A percentile compares a stretch with the other conserved stretches of the same genome.
phyloP scores from a whole-genome alignment of 169 alveolate species.

The Perkinsus marinus region DNA sequence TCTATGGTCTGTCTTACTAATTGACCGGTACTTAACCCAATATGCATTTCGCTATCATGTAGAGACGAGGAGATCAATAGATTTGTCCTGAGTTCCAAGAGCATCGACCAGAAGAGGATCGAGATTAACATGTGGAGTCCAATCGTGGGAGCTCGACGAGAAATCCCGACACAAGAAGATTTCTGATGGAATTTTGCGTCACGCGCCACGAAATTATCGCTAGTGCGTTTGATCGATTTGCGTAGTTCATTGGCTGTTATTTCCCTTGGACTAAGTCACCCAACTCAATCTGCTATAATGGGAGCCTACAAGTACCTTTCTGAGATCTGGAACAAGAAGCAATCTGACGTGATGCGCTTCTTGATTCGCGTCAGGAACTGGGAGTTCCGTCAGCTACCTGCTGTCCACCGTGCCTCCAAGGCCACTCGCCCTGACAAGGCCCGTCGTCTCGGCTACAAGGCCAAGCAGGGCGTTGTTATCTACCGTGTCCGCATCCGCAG shows the following conservation, averaged over 20 bases:
- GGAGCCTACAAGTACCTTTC: slow-evolving; percentile 89
- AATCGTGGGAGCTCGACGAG: too few species aligned
- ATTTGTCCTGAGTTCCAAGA: too few species aligned
- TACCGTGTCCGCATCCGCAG: slow-evolving; percentile 97
- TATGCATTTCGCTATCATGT: too few species aligned
- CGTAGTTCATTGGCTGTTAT: not conserved
- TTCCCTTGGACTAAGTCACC: not conserved
- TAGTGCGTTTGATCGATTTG: not conserved
- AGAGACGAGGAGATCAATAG: too few species aligned
- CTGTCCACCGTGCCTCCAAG: slow-evolving; percentile 85
- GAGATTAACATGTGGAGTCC: too few species aligned
- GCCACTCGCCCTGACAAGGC: slow-evolving; percentile 96
- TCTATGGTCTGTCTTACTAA: too few species aligned
- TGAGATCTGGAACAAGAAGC: slow-evolving; percentile 98
- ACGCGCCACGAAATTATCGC: not conserved
- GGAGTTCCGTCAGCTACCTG: slow-evolving; percentile 96
- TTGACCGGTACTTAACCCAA: too few species aligned
- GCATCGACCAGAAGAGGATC: too few species aligned
- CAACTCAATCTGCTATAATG: slow-evolving; percentile 41
- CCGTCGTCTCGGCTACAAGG: slow-evolving; percentile 94
- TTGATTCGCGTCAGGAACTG: slow-evolving; percentile 94
- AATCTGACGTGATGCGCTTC: slow-evolving; percentile 95
- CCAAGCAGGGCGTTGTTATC: slow-evolving; percentile 95
- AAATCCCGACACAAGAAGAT: too few species aligned
- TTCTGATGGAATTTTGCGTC: not conserved